A percentile compares a stretch with the other conserved stretches of the same genome.
These are phyloP conservation scores for Antitrichia curtipendula DNA, from an alignment of 225 moss, liverwort and hornwort genomes.

Conservation along the genomic window DNA sequence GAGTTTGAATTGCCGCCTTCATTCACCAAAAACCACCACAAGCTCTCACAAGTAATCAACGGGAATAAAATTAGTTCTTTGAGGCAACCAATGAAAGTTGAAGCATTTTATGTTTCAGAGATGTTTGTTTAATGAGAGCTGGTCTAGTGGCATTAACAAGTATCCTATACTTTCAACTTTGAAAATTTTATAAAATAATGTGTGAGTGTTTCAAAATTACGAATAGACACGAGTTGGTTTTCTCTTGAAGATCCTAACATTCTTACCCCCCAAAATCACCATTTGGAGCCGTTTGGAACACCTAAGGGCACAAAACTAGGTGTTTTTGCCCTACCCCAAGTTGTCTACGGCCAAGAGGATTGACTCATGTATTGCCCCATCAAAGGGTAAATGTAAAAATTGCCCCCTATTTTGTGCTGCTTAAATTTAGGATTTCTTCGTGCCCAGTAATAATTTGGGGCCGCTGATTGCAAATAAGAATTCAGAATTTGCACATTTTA, in stretches of 20 bases:
- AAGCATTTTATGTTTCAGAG: background rate
- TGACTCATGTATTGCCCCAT: too few relatives aligned
- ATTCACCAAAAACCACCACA: background rate
- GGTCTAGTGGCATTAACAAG: background rate
- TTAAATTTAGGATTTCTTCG: too few relatives aligned
- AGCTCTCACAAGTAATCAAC: background rate
- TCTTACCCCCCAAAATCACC: background rate
- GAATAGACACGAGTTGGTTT: background rate
- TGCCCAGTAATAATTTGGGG: too few relatives aligned
- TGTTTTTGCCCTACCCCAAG: too few relatives aligned
- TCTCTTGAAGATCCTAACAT: background rate
- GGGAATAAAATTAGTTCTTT: too few relatives aligned
- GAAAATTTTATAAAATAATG: background rate
- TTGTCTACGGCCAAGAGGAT: too few relatives aligned
- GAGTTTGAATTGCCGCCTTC: background rate
- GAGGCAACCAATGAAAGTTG: background rate
- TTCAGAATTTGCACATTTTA: too few relatives aligned
- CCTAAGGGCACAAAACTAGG: background rate
- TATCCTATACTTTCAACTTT: background rate
- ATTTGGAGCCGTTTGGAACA: background rate
- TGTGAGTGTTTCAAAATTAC: background rate
- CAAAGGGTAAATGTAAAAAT: too few relatives aligned
- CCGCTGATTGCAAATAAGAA: too few relatives aligned
- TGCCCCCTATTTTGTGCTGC: too few relatives aligned
- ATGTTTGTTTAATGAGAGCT: too few relatives aligned